A percentile compares a stretch with the other conserved stretches of the same genome.
Conservation (phyloP, 2,329 filamentous ascomycete genomes). For the Fusarium hostae region DNA sequence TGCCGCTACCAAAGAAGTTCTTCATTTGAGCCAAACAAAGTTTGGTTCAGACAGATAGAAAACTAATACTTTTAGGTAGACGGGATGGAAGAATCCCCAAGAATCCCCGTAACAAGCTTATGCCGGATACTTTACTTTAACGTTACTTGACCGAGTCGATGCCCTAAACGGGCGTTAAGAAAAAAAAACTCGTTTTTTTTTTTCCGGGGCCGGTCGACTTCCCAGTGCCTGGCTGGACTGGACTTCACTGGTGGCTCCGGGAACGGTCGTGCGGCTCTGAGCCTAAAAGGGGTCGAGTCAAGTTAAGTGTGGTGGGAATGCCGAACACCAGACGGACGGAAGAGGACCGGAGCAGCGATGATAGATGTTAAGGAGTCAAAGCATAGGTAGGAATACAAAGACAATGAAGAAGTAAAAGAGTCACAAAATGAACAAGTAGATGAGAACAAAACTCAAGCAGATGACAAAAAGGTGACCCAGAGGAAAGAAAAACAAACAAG, state of each 20-base stretch:
- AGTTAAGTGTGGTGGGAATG: slow-evolving; percentile 4
- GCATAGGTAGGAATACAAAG: not conserved
- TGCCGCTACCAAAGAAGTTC: slow-evolving; percentile 58
- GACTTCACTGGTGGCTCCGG: slow-evolving; percentile 29
- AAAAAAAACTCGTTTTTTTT: slow-evolving; percentile 46
- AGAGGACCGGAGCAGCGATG: slow-evolving; percentile 1
- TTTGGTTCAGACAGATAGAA: slow-evolving; percentile 25
- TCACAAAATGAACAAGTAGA: not conserved
- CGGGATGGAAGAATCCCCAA: slow-evolving; percentile 40
- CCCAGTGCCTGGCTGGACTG: slow-evolving; percentile 12
- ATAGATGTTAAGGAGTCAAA: slow-evolving; percentile 1
- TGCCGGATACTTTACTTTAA: slow-evolving; percentile 50
- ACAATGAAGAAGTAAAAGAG: slow-evolving; percentile 18
- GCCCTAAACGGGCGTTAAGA: slow-evolving; percentile 50
- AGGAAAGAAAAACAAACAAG: not conserved
- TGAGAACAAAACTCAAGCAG: slow-evolving; percentile 5
- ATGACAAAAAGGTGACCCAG: slow-evolving; percentile 9
- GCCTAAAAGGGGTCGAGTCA: slow-evolving; percentile 31
- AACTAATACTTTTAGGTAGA: slow-evolving; percentile 20
- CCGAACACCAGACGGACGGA: not conserved
- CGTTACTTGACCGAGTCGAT: slow-evolving; percentile 46
- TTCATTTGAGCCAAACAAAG: slow-evolving; percentile 58
- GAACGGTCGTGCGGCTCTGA: slow-evolving; percentile 35
- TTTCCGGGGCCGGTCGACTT: slow-evolving; percentile 41
- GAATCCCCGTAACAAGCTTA: slow-evolving; percentile 55